Evolutionary conservation across 148 eudicot genomes (phyloP), one percentile per base, ranked within the genome.

Genomic region (Polygonum aviculare): DNA sequence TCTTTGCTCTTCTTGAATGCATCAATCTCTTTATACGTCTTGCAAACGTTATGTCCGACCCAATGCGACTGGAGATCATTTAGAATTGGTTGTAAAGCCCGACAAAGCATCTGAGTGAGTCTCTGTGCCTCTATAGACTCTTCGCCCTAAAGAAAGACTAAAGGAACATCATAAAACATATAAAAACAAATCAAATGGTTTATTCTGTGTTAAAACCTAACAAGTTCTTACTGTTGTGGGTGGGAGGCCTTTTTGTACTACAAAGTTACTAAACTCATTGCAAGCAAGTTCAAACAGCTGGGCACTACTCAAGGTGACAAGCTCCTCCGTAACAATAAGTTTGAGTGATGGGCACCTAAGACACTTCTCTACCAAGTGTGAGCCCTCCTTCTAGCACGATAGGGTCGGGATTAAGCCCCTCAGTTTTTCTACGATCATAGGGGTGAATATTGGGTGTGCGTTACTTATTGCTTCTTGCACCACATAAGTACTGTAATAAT

Each of bases 291-390:
- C 39, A 63, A 2, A 39, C n/a, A 63, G 39, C 5, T 4, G 2
- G 18, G 5, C 7, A 0, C 18, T 63, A 8, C 40, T 63, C 70
- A 63, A 63, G 12, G 14, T 63, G 70, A 14, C 7, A 15, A 63
- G 40, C 70, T 63, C 70, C 70, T 63, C 70, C 41, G 33, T 31
- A 63, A 33, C 70, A 35, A 63, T 63, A 2, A 11, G 12, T 40
- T 63, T 63, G 70, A 39, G 35, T 63, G 70, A 31, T 35, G 70
- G 35, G 5, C 12, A 35, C 5, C 2, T 0, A 18, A 63, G 40
- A n/a, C 70, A 63, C 40, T 11, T 63, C 41, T 63, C 70, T 40
- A 63, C 70, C 70, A 63, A 35, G 40, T 63, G 70, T 2, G 70
- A 63, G 70, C 70, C 70, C 40, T 63, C 40, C 35, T 31, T 63